phyloP scores from a whole-genome alignment of 1,139 yeast species.

The Protomyces macrosporus region DNA sequence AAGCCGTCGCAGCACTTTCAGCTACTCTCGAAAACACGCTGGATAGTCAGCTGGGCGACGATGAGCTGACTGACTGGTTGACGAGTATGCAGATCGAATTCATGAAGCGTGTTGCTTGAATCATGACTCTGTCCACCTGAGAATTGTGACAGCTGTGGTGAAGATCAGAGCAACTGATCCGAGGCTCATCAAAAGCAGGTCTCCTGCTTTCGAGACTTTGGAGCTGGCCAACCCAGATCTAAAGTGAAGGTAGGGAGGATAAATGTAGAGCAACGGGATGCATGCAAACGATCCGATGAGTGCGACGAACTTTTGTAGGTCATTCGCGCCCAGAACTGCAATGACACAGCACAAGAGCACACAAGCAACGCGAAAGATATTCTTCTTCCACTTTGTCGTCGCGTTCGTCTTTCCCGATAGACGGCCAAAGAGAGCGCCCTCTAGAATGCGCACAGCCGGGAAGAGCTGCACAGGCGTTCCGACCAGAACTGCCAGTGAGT shows the following conservation, averaged over 20 bases:
- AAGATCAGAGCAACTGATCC: constrained; percentile 54
- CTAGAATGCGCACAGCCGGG: constrained; percentile 77
- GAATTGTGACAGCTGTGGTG: constrained; percentile 54
- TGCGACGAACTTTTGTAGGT: constrained; percentile 83
- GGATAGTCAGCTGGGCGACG: background rate
- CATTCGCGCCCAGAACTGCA: constrained; percentile 63
- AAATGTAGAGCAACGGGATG: constrained; percentile 87
- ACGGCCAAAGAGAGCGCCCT: constrained; percentile 35
- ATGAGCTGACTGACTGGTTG: background rate
- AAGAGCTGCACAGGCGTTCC: constrained; percentile 90
- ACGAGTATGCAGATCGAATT: background rate
- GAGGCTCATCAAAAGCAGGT: constrained; percentile 43
- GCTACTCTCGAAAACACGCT: background rate
- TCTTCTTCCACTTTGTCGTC: constrained; percentile 77
- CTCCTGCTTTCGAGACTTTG: constrained; percentile 38
- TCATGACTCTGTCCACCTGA: constrained; percentile 37
- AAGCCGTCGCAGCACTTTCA: background rate
- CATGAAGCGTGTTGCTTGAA: background rate
- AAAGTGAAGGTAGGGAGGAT: constrained; percentile 82
- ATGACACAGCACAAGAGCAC: constrained; percentile 65
- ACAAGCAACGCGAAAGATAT: constrained; percentile 58
- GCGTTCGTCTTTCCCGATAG: constrained; percentile 61
- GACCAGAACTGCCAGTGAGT: constrained; percentile 78
- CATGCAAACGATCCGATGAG: constrained; percentile 93
- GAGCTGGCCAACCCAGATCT: constrained; percentile 30